Base-by-base conservation (phyloP, 805 yeast species). In the Geotrichum ghanense region DNA sequence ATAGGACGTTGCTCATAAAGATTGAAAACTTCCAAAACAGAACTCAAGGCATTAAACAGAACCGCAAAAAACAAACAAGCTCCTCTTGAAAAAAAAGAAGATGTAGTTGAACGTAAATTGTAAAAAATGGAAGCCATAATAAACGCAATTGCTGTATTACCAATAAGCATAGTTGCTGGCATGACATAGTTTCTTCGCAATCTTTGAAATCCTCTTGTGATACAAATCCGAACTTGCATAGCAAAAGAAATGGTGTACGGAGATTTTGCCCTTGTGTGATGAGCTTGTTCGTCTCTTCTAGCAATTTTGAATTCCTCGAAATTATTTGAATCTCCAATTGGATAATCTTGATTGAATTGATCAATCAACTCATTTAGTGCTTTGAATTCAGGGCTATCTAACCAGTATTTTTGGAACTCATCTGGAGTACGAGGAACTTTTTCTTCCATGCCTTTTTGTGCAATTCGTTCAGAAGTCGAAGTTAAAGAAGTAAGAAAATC, bases 41-140 rank as follows among this genome's bases (percentile, higher is more conserved):
- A 66, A 19, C 70, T 55, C 50, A 73, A 67, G 9, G 76, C 68
- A 53, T 69, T 70, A 58, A 69, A 69, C 49, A 73, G 57, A 31
- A 69, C 61, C 39, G 65, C 52, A 52, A 80, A 80, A 64, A 83
- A 83, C 70, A 83, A 66, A 41, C 79, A 72, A 40, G 87, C 77
- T 54, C 79, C 73, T 57, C 87, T 67, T 7, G 55, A 49, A 53
- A 74, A 80, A 5, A 80, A 76, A 43, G 82, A 80, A 9, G 55
- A 43, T 0, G 81, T 78, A 22, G 63, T 49, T 12, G 64, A 58
- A 0, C 78, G 75, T 6, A 75, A 61, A 43, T 73, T 64, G 57
- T 70, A 76, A 59, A 68, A 78, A 49, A 80, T 62, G 0, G 83
- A 77, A 25, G 83, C 81, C 12, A 69, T 62, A 54, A 79, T 70